Evolutionary conservation across 306 rosid species (phyloP).

Genomic region (Sechiopsis laciniata): DNA sequence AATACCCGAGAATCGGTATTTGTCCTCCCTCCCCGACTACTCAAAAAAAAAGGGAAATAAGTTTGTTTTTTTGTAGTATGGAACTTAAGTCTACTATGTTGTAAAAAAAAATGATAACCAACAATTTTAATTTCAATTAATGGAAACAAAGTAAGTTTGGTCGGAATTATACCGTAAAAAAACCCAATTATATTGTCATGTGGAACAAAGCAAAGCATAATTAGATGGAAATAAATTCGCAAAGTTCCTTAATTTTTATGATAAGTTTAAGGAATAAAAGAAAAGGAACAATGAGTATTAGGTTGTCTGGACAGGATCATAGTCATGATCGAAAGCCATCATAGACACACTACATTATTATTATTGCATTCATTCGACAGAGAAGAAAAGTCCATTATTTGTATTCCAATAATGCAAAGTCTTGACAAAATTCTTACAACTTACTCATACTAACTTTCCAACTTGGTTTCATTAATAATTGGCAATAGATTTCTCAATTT

Average conservation of each 20-base stretch:
- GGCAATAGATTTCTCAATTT: constrained; percentile 1
- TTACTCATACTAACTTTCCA: constrained; percentile 18
- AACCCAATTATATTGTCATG: not conserved
- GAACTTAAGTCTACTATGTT: too few relatives aligned
- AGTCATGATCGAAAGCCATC: not conserved
- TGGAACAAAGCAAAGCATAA: not conserved
- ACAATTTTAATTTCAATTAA: too few relatives aligned
- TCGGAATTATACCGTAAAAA: not conserved
- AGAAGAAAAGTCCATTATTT: not conserved
- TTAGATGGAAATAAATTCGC: not conserved
- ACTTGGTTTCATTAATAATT: constrained; percentile 1
- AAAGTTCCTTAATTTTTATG: not conserved
- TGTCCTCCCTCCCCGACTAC: too few relatives aligned
- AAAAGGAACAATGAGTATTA: not conserved
- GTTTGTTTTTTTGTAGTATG: too few relatives aligned
- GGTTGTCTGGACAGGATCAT: not conserved
- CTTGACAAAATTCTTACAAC: constrained; percentile 11
- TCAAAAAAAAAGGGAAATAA: too few relatives aligned
- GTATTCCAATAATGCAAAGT: constrained; percentile 13
- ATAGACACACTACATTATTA: not conserved
- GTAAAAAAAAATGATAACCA: too few relatives aligned
- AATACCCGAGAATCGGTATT: too few relatives aligned
- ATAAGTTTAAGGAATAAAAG: not conserved
- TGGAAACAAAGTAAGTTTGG: not conserved
- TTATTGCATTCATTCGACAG: not conserved